A percentile compares a stretch with the other conserved stretches of the same genome.
Conservation (phyloP, 768 basidiomycete genomes). For the Tulasnella sp. region DNA sequence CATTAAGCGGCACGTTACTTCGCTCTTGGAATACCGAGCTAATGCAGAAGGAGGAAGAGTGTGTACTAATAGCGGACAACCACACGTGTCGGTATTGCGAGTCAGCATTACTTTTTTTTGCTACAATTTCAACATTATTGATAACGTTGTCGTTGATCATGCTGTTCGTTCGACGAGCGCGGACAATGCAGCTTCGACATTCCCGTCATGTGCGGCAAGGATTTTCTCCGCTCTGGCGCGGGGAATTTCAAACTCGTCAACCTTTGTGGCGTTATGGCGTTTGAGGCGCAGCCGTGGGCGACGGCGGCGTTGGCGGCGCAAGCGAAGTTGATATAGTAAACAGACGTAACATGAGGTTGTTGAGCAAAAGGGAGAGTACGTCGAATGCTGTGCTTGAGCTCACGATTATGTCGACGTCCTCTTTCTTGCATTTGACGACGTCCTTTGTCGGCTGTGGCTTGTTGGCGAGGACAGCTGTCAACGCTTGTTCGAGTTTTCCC, state of each 20-base stretch:
- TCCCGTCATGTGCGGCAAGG: constrained; percentile 11
- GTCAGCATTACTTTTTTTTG: neutral
- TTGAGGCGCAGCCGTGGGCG: neutral
- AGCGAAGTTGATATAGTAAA: neutral
- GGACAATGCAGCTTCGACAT: neutral
- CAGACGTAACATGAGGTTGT: neutral
- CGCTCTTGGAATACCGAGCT: neutral
- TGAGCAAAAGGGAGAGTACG: neutral
- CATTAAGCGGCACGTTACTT: neutral
- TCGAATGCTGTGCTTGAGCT: neutral
- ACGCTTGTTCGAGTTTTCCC: constrained; percentile 17
- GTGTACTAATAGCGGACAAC: neutral
- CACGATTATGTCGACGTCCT: constrained; percentile 20
- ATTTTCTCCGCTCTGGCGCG: constrained; percentile 18
- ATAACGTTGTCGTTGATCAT: neutral
- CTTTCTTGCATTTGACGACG: constrained; percentile 16
- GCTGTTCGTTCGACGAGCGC: constrained; percentile 8
- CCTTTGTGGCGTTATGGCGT: neutral
- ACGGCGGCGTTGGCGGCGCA: neutral
- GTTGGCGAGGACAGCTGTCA: constrained; percentile 8
- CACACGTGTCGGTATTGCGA: neutral
- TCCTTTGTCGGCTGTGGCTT: constrained; percentile 16
- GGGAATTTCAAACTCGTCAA: constrained; percentile 23
- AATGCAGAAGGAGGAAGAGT: neutral
- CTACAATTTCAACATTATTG: neutral